Percentiles rank a stretch among this genome's conserved stretches.
Evolutionary conservation across 345 rosid species (phyloP).

Genomic region (Schrenkiella parvula): DNA sequence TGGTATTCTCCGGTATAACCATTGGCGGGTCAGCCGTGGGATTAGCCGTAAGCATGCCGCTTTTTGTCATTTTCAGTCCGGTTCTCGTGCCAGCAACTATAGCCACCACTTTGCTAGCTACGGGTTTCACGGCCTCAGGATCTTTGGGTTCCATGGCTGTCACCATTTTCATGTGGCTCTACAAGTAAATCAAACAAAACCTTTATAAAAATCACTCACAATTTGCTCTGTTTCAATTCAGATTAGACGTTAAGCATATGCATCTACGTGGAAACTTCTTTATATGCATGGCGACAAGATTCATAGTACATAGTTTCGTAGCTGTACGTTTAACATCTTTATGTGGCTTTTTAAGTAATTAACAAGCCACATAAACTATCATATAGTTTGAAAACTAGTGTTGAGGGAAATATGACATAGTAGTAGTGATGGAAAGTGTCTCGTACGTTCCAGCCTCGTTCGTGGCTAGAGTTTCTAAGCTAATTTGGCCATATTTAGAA

Average conservation of each 20-base stretch:
- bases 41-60: slow-evolving; percentile 58
- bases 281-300: not conserved
- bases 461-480: not conserved
- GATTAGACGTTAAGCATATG: not conserved
- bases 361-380: too few relatives aligned
- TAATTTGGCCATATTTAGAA: not conserved
- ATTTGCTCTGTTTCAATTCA: not conserved
- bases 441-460: not conserved
- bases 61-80: slow-evolving; percentile 74
- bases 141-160: slow-evolving; percentile 55
- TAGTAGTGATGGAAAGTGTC: not conserved
- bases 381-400: too few relatives aligned
- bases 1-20: slow-evolving; percentile 52
- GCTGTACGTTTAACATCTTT: too few relatives aligned
- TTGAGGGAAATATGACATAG: not conserved
- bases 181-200: slow-evolving; percentile 34
- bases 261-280: not conserved
- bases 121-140: slow-evolving; percentile 65
- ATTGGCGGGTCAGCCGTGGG: slow-evolving; percentile 55
- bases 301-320: too few relatives aligned
- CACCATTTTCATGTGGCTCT: slow-evolving; percentile 60
- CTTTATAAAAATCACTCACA: not conserved
- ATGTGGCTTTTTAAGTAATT: too few relatives aligned
- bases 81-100: slow-evolving; percentile 71
- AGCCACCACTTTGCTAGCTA: slow-evolving; percentile 40